Conservation (phyloP, 2,329 filamentous ascomycete species). For the Chaetomium globosum region DNA sequence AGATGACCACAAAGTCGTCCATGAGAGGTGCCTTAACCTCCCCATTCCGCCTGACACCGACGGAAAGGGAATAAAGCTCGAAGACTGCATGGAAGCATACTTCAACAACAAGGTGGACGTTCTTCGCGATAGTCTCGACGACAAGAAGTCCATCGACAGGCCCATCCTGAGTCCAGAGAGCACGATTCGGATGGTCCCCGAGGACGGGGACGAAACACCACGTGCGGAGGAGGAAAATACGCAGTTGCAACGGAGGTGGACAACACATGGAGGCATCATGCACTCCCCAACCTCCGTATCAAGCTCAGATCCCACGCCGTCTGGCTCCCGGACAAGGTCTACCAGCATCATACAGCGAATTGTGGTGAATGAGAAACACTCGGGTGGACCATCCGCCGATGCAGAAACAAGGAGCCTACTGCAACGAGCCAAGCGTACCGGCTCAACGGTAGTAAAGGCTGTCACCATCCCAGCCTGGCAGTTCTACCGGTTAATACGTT, state of each 20-base stretch:
- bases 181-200: conserved; percentile 43
- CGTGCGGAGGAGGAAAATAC: conserved; percentile 32
- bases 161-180: conserved; percentile 37
- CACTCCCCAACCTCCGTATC: conserved; percentile 31
- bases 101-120: conserved; percentile 95
- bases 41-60: conserved; percentile 79
- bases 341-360: conserved; percentile 65
- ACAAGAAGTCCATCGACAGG: conserved; percentile 49
- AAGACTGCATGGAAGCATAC: conserved; percentile 90
- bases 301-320: conserved; percentile 36
- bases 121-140: conserved; percentile 67
- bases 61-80: conserved; percentile 73
- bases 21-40: conserved; percentile 86
- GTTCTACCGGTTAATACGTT: conserved; percentile 90
- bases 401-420: conserved; percentile 48
- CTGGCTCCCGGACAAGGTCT: conserved; percentile 53
- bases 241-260: conserved; percentile 45
- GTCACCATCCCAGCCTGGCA: conserved; percentile 97
- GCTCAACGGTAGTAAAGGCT: conserved; percentile 67
- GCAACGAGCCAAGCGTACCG: conserved; percentile 50
- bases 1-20: conserved; percentile 93
- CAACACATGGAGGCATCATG: conserved; percentile 30
- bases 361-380: conserved; percentile 54
- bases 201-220: conserved; percentile 33
- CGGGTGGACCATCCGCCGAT: conserved; percentile 40